Evolutionary conservation across 1,139 yeast species (phyloP).

Genomic region (Yamadazyma siamensis): DNA sequence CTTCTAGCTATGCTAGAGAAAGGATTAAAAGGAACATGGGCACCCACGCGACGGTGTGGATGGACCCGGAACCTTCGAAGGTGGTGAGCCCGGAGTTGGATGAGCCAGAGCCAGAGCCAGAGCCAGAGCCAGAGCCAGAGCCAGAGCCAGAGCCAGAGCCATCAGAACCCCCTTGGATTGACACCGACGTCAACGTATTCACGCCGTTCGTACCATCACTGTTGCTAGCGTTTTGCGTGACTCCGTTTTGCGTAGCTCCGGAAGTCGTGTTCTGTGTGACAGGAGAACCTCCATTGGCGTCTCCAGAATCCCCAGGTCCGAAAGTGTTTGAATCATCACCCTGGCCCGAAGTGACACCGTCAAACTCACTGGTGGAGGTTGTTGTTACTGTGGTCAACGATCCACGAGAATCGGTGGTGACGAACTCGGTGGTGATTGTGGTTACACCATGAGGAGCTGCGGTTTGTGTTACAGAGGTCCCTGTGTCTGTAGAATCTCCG

Average conservation of each 20-base stretch:
- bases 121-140: background rate
- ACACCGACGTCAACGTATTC: background rate
- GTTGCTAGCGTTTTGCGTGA: background rate
- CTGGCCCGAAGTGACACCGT: background rate
- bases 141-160: background rate
- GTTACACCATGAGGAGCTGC: background rate
- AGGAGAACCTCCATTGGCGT: background rate
- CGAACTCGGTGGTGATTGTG: background rate
- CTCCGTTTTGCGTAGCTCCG: background rate
- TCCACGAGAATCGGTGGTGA: background rate
- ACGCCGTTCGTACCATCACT: background rate
- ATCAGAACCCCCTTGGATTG: background rate
- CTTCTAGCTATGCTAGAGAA: no score
- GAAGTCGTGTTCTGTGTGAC: no score
- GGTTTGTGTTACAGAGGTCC: background rate
- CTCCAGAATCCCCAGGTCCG: background rate
- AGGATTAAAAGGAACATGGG: no score
- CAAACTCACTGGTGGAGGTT: background rate
- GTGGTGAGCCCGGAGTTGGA: background rate
- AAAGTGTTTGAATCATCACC: background rate
- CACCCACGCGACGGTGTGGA: background rate
- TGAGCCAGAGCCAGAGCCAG: background rate
- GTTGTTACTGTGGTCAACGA: background rate
- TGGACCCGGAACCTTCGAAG: background rate
- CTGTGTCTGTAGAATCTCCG: background rate